Base-by-base conservation (phyloP, 495 filamentous ascomycete species). In the Venustampulla echinocandica region DNA sequence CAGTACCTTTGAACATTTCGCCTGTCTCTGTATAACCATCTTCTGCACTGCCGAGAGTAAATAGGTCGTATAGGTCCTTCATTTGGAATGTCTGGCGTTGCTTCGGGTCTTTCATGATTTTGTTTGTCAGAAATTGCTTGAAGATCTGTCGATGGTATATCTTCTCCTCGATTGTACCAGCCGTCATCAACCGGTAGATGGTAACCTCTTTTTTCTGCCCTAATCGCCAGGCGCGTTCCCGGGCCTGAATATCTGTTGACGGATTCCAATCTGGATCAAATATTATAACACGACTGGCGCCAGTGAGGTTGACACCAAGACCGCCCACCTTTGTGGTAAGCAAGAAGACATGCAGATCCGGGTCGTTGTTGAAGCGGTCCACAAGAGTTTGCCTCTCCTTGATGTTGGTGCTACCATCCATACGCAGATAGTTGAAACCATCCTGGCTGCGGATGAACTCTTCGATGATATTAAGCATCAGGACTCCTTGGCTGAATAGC, bases 251-350 rank as follows among this genome's bases (percentile, higher is more conserved):
- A 56, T 96, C 89, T 1, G 86, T 95, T 1, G 87, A 92, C 9
- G 87, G 88, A 61, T 98, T 96, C 92, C 92, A 98, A 61, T 98
- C 90, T 0, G 92, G 92, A 58, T 98, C 92, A 52, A 85, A 98
- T 44, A 98, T 95, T 59, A 98, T 93, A 44, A 98, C 88, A 19
- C 92, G 83, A 62, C 94, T 85, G 1, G 92, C 92, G 4, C 92
- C 90, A 6, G 92, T 97, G 11, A 98, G 67, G 55, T 98, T 98
- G 37, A 95, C 78, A 4, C 92, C 92, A 25, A 98, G 73, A 0
- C 92, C 92, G 24, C 92, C 92, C 21, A 96, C 93, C 59, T 88
- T 90, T 3, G 92, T 97, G 0, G 92, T 96, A 10, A 97, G 71
- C 18, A 98, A 69, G 64, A 98, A 97, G 3, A 97, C 79, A 54